Conservation (phyloP, 768 basidiomycete species). For the Macrolepiota albuminosa region DNA sequence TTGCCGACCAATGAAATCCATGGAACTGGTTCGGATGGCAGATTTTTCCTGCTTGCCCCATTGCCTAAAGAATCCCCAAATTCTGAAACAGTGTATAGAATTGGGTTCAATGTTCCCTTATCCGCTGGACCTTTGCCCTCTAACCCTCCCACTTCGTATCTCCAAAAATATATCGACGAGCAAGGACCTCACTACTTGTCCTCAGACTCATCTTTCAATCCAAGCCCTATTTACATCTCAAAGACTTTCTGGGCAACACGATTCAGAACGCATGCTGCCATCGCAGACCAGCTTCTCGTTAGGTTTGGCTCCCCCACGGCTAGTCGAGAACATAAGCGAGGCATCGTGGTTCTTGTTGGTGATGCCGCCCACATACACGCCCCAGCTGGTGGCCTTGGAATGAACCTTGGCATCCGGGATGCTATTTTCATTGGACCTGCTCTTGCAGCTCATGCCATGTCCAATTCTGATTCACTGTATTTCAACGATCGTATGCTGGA, state of each 20-base stretch:
- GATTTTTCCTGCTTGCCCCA: slow-evolving; percentile 30
- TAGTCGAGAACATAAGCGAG: not conserved
- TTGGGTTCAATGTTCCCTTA: slow-evolving; percentile 34
- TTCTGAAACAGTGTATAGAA: slow-evolving; percentile 29
- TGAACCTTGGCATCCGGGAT: slow-evolving; percentile 58
- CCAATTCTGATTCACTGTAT: slow-evolving; percentile 9
- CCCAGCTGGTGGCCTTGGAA: slow-evolving; percentile 51
- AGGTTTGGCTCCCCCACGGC: slow-evolving; percentile 12
- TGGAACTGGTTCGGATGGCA: slow-evolving; percentile 22
- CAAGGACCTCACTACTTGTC: slow-evolving; percentile 30
- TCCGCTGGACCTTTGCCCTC: slow-evolving; percentile 28
- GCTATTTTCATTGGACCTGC: slow-evolving; percentile 41
- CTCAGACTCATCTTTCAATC: slow-evolving; percentile 30
- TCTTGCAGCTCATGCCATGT: slow-evolving; percentile 28
- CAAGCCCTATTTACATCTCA: slow-evolving; percentile 27
- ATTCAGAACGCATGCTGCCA: slow-evolving; percentile 40
- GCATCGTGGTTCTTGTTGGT: slow-evolving; percentile 17
- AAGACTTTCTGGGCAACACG: slow-evolving; percentile 41
- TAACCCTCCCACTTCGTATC: slow-evolving; percentile 33
- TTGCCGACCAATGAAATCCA: slow-evolving; percentile 17
- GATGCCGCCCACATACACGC: slow-evolving; percentile 50
- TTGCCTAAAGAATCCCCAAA: slow-evolving; percentile 26
- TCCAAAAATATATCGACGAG: slow-evolving; percentile 38
- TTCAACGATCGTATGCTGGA: slow-evolving; percentile 27
- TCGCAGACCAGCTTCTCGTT: slow-evolving; percentile 34